Conservation (phyloP, 257 asterid species). For the Lycium ferocissimum region DNA sequence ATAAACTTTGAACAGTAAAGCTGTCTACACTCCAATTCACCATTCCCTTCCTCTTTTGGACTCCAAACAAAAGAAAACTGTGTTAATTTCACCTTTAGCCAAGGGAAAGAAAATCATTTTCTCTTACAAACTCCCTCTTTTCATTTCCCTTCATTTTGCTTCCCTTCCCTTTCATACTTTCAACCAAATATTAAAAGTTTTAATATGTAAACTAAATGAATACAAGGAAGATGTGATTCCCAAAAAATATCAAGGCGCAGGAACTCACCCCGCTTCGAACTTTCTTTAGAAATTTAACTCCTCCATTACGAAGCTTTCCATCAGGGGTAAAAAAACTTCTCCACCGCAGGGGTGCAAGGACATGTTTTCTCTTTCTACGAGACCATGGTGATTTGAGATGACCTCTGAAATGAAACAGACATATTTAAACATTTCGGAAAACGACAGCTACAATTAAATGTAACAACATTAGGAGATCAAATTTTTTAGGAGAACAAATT, state of each 20-base stretch:
- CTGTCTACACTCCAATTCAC: neutral
- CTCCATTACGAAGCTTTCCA: constrained; percentile 81
- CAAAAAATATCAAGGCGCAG: constrained; percentile 17
- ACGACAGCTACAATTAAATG: constrained; percentile 21
- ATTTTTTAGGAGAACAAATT: neutral
- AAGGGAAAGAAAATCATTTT: neutral
- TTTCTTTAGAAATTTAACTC: constrained; percentile 87
- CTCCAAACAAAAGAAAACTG: neutral
- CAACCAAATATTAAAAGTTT: constrained; percentile 5
- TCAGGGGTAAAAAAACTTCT: constrained; percentile 67
- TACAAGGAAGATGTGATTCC: neutral
- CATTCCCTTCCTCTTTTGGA: neutral
- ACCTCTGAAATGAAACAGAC: constrained; percentile 57
- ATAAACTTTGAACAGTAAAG: neutral
- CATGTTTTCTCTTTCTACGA: constrained; percentile 76
- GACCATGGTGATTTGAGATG: constrained; percentile 94
- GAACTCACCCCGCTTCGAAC: constrained; percentile 80
- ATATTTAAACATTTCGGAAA: constrained; percentile 35
- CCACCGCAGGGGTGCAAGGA: constrained; percentile 79
- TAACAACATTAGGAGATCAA: constrained; percentile 15
- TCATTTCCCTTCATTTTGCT: constrained; percentile 15
- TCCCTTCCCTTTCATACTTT: constrained; percentile 16
- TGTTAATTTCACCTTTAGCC: neutral
- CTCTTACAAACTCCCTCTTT: neutral
- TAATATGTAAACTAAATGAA: neutral